A percentile compares a stretch with the other conserved stretches of the same genome.
These are phyloP conservation scores for Suhomyces choctaworum DNA, from an alignment of 1,139 yeast genomes.

Conservation along the genomic window DNA sequence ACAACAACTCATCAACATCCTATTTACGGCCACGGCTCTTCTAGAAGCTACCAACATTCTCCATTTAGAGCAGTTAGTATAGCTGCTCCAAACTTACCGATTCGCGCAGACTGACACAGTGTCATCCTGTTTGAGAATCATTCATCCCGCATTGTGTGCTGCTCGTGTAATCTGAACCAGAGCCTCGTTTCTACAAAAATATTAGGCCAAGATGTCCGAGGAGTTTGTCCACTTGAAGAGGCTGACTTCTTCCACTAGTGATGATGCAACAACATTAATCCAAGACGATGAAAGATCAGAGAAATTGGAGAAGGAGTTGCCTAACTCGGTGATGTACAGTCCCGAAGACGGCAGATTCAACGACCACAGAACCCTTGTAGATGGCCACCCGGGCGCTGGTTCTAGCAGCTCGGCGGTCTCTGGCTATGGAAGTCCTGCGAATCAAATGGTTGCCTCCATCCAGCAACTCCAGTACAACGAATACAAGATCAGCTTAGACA, in stretches of 20 bases:
- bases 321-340: constrained; percentile 34
- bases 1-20: no score
- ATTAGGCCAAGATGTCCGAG: constrained; percentile 8
- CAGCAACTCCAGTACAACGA: constrained; percentile 72
- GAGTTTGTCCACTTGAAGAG: constrained; percentile 13
- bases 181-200: no score
- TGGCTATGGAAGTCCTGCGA: constrained; percentile 11
- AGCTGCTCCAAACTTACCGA: no score
- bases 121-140: no score
- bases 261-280: constrained; percentile 11
- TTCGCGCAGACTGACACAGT: no score
- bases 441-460: constrained; percentile 45
- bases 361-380: constrained; percentile 32
- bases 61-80: no score
- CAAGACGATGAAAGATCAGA: constrained; percentile 9
- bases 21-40: no score
- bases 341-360: constrained; percentile 33
- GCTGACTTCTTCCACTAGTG: constrained; percentile 9
- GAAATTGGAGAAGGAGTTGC: constrained; percentile 15
- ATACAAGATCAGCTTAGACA: constrained; percentile 60
- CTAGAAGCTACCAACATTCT: no score
- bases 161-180: no score
- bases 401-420: neutral
- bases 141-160: no score
- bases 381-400: constrained; percentile 25